These are phyloP conservation scores for Colletotrichum gloeosporioides DNA, from an alignment of 2,329 filamentous ascomycete genomes.

Conservation along the genomic window DNA sequence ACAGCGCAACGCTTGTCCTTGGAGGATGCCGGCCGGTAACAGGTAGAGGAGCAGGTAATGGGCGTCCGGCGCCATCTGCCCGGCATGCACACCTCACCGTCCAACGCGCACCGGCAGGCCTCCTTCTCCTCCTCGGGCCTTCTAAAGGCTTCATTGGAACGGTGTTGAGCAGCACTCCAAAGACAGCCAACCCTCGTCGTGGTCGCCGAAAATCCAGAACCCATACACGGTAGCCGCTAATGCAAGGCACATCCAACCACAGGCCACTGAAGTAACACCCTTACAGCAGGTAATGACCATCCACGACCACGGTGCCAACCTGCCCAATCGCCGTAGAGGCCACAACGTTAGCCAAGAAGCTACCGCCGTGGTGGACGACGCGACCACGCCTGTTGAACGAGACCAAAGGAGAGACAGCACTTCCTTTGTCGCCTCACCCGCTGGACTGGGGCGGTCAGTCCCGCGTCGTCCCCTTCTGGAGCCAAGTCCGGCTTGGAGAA, in stretches of 20 bases:
- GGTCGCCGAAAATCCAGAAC: slow-evolving; percentile 13
- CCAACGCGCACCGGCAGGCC: background rate
- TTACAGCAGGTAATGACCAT: background rate
- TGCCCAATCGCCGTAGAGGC: background rate
- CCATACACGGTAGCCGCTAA: slow-evolving; percentile 2
- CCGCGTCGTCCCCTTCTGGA: background rate
- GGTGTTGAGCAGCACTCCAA: background rate
- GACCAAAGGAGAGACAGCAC: background rate
- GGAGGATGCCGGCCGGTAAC: background rate
- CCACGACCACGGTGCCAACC: background rate
- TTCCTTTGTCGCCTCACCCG: slow-evolving; percentile 9
- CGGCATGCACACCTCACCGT: background rate
- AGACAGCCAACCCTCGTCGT: background rate
- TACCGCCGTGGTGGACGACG: background rate
- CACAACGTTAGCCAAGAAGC: background rate
- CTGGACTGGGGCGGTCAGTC: background rate
- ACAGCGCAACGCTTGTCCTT: background rate
- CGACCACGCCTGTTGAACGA: background rate
- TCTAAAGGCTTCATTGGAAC: background rate
- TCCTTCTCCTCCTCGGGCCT: background rate
- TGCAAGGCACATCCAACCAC: slow-evolving; percentile 22
- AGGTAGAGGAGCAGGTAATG: background rate
- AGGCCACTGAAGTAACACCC: background rate
- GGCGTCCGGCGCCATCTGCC: slow-evolving; percentile 3
- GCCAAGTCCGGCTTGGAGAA: background rate